Evolutionary conservation across 176 grass and related monocot species (phyloP), one percentile per base, ranked within the genome.

Genomic region (Triticum timopheevii): DNA sequence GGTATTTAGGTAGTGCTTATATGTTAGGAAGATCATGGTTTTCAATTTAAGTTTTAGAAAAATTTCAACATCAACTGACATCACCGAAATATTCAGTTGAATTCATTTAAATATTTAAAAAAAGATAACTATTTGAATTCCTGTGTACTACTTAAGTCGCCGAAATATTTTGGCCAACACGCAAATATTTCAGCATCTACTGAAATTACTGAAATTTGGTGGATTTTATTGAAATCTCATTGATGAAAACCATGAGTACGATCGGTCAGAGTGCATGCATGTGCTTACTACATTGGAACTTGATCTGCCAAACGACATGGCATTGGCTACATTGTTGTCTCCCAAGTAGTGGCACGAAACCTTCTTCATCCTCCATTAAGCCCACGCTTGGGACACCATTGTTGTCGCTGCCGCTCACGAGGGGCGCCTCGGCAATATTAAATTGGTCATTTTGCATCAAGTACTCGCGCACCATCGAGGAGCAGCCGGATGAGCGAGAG

Each of bases 291-390:
- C 56, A 45, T 13, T 28, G 6, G 17, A 13, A 72, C 36, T 3
- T 63, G 35, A 84, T 40, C 36, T 63, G 39, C 82, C 56, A 5
- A 56, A 84, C 69, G 7, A 84, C 36, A 20, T 45, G 82, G 36
- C 24, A 84, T 56, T 84, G 13, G 17, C 11, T 12, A 40, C 82
- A 84, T 0, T 74, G 17, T 25, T 45, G 35, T 45, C 72, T 52
- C 69, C 82, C 56, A 3, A 25, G 13, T 3, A 73, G 69, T 1
- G 49, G 23, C 31, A 61, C n/a, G 69, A 74, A 75, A 40, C 42
- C 39, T 56, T 22, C 36, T 13, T 84, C 70, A 7, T 75, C 54
- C 5, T 64, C 24, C 13, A 65, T 44, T 22, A 39, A 61, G 4
- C 9, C 23, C 5, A 58, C 20, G 30, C 38, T 31, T 10, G 45